These are phyloP conservation scores for Yarrowia sp. DNA, from an alignment of 805 yeast genomes.

Conservation along the genomic window DNA sequence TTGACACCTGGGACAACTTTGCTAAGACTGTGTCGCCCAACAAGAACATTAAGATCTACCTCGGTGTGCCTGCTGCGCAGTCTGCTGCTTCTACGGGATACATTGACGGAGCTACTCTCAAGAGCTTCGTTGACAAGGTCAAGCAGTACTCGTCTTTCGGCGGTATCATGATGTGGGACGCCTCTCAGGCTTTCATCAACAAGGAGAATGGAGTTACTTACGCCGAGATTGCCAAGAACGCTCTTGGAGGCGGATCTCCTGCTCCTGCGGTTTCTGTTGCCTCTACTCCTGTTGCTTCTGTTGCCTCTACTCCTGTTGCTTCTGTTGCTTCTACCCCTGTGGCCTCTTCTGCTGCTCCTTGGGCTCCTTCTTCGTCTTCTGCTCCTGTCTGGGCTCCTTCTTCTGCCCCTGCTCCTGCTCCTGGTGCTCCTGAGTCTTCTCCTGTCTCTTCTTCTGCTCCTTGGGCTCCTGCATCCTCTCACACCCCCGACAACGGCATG, in stretches of 20 bases:
- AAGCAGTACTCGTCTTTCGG: slow-evolving; percentile 45
- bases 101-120: slow-evolving; percentile 44
- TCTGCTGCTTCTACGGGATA: slow-evolving; percentile 60
- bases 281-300: neutral
- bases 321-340: neutral
- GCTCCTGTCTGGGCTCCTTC: no score
- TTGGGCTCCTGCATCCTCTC: neutral
- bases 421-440: neutral
- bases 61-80: slow-evolving; percentile 61
- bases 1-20: slow-evolving; percentile 52
- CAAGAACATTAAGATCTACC: slow-evolving; percentile 51
- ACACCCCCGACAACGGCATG: neutral
- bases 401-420: neutral
- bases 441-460: neutral
- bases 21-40: slow-evolving; percentile 49
- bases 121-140: slow-evolving; percentile 35
- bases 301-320: neutral
- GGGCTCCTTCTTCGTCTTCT: neutral
- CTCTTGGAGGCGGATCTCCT: neutral
- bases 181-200: slow-evolving; percentile 51
- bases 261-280: neutral
- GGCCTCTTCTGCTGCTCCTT: neutral
- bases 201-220: neutral
- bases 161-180: slow-evolving; percentile 82
- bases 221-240: slow-evolving; percentile 19